phyloP scores from a whole-genome alignment of 352 stramenopile genomes.

The Pythium plurisporium region DNA sequence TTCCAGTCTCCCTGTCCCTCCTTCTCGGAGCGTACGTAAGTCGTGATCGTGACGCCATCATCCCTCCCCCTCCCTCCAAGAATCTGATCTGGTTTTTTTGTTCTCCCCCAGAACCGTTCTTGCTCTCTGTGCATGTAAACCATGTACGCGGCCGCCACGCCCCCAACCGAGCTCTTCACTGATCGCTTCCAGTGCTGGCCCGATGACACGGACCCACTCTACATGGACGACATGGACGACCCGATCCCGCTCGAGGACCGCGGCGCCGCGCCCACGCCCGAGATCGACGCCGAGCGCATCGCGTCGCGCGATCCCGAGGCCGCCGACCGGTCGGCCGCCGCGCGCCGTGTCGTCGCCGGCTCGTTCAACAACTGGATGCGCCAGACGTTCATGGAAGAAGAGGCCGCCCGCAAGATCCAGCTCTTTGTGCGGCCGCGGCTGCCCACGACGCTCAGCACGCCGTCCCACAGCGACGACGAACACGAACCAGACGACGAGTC shows the following conservation, averaged over 20 bases:
- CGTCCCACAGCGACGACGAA: neutral
- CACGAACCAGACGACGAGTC: neutral
- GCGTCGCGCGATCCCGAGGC: slow-evolving; percentile 8
- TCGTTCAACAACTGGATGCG: slow-evolving; percentile 34
- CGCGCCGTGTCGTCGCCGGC: slow-evolving; percentile 7
- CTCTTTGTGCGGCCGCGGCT: slow-evolving; percentile 27
- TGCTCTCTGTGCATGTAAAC: no score
- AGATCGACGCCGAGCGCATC: slow-evolving; percentile 15
- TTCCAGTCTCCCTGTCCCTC: neutral
- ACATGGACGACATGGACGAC: slow-evolving; percentile 13
- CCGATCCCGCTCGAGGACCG: slow-evolving; percentile 12
- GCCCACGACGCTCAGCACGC: neutral
- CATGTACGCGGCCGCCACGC: slow-evolving; percentile 4
- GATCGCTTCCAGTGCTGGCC: slow-evolving; percentile 14
- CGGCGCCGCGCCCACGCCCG: neutral
- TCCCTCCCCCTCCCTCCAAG: neutral
- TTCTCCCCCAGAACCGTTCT: neutral
- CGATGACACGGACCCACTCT: slow-evolving; percentile 11
- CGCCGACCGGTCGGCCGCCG: slow-evolving; percentile 3
- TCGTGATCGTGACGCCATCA: neutral
- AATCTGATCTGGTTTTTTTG: slow-evolving; percentile 1
- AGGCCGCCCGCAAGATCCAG: slow-evolving; percentile 33
- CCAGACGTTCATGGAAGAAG: slow-evolving; percentile 28
- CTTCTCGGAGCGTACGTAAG: neutral
- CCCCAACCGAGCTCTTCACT: neutral